Conservation (phyloP, 176 grass and related monocot species). For the Aechmea fasciata region DNA sequence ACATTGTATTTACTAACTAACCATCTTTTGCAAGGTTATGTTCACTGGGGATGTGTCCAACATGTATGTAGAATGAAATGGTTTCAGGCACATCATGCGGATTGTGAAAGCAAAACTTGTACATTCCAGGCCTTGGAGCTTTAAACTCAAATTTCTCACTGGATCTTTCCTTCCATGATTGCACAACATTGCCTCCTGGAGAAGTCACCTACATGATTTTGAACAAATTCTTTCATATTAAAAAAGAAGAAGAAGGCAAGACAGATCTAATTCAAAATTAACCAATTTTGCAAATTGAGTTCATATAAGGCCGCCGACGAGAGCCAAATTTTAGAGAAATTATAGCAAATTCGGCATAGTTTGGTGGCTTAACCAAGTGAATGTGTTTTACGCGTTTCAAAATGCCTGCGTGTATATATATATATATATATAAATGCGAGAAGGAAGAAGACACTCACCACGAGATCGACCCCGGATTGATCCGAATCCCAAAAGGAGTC, state of each 20-base stretch:
- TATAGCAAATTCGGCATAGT: neutral
- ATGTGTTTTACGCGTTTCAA: too few species aligned
- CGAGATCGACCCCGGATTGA: slow-evolving; percentile 88
- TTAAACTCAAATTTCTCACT: slow-evolving; percentile 95
- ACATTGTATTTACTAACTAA: slow-evolving; percentile 21
- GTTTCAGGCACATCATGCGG: slow-evolving; percentile 80
- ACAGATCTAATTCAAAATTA: neutral
- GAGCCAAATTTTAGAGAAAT: neutral
- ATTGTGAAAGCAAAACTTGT: slow-evolving; percentile 99
- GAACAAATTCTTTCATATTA: neutral
- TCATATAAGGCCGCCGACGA: neutral
- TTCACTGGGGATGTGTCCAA: slow-evolving; percentile 96
- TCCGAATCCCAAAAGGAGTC: slow-evolving; percentile 96
- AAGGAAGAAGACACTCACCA: slow-evolving; percentile 14
- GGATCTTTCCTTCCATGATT: slow-evolving; percentile 66
- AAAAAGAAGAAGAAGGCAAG: neutral
- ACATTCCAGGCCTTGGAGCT: slow-evolving; percentile 82
- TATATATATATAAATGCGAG: too few species aligned
- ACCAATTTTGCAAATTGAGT: neutral
- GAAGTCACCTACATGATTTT: slow-evolving; percentile 54
- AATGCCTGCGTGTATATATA: too few species aligned
- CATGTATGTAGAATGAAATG: slow-evolving; percentile 96
- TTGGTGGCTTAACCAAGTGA: too few species aligned
- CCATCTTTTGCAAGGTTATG: slow-evolving; percentile 95
- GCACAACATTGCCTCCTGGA: slow-evolving; percentile 67